Evolutionary conservation across 805 yeast genomes (phyloP).

Genomic region (Teunomyces gatunensis): DNA sequence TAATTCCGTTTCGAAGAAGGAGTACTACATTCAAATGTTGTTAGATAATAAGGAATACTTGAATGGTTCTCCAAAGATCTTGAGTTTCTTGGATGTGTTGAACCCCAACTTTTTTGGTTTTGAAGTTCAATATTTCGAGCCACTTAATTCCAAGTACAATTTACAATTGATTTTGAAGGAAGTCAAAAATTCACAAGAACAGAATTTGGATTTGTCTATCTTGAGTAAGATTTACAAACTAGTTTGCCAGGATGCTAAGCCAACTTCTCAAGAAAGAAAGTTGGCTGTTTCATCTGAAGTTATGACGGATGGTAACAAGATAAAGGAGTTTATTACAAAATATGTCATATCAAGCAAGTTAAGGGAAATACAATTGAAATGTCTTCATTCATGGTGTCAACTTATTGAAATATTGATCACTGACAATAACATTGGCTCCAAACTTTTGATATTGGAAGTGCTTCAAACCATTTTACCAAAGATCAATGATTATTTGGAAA

Average conservation of each 20-base stretch:
- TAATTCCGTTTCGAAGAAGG: constrained; percentile 49
- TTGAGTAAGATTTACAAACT: constrained; percentile 21
- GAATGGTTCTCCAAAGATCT: constrained; percentile 62
- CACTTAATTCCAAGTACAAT: constrained; percentile 25
- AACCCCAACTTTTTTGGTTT: constrained; percentile 52
- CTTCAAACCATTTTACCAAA: constrained; percentile 76
- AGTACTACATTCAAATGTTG: constrained; percentile 51
- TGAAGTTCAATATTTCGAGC: constrained; percentile 37
- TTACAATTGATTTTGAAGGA: constrained; percentile 37
- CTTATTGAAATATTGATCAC: constrained; percentile 70
- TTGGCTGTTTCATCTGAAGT: constrained; percentile 23
- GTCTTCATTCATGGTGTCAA: constrained; percentile 81
- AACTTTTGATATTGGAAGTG: constrained; percentile 67
- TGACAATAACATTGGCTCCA: constrained; percentile 52
- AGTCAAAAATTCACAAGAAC: constrained; percentile 19
- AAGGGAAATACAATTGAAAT: constrained; percentile 52
- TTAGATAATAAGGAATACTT: constrained; percentile 50
- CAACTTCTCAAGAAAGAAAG: constrained; percentile 18
- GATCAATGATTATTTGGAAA: constrained; percentile 69
- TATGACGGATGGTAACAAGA: constrained; percentile 21
- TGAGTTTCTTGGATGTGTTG: constrained; percentile 68
- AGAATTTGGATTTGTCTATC: constrained; percentile 18
- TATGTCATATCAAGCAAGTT: constrained; percentile 47
- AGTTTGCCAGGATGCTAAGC: constrained; percentile 19
- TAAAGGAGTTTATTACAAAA: constrained; percentile 43